phyloP scores from a whole-genome alignment of 2,329 filamentous ascomycete species.

The Seiridium cupressi region DNA sequence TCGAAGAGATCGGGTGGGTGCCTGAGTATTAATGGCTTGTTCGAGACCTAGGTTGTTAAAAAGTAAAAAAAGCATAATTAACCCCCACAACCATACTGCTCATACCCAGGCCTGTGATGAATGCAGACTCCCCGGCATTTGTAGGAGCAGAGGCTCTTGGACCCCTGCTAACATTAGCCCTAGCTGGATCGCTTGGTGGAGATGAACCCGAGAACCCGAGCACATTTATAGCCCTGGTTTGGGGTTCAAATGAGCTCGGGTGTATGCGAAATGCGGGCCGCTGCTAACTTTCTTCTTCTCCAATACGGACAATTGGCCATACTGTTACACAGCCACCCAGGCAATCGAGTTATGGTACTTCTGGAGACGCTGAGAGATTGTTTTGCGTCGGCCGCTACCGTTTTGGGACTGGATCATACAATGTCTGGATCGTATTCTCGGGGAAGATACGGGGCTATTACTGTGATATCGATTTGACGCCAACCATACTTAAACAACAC shows the following conservation, averaged over 20 bases:
- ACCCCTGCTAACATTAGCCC: background rate
- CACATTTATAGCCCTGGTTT: background rate
- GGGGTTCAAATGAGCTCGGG: background rate
- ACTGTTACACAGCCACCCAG: background rate
- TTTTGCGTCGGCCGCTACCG: background rate
- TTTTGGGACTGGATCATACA: background rate
- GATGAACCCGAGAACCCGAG: background rate
- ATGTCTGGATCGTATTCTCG: background rate
- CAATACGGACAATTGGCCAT: background rate
- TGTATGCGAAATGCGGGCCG: background rate
- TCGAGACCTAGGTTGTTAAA: background rate
- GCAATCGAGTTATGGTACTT: background rate
- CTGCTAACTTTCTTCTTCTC: background rate
- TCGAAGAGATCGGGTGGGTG: conserved; percentile 4
- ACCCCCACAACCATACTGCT: background rate
- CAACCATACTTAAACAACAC: background rate
- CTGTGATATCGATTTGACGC: background rate
- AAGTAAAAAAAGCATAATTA: background rate
- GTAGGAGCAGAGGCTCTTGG: background rate
- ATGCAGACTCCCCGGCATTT: background rate
- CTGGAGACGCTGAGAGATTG: background rate
- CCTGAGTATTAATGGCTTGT: background rate
- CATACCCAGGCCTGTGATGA: background rate
- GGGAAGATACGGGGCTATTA: background rate
- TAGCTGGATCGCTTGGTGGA: background rate